Percentiles rank a stretch among this genome's conserved stretches.
Conservation (phyloP, 140 eudicot genomes). For the Erigeron philadelphicus region DNA sequence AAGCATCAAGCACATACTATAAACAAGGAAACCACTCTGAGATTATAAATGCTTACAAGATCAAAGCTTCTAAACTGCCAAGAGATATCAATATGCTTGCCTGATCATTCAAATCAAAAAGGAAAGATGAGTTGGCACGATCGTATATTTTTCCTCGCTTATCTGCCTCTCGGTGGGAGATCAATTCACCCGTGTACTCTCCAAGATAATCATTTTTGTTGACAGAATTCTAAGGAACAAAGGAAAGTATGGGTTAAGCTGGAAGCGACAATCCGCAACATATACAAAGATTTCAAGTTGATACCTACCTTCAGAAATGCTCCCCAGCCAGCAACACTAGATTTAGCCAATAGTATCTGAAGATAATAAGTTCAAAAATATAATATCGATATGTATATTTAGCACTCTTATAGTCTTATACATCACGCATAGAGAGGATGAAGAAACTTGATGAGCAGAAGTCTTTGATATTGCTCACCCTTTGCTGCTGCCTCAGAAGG, state of each 20-base stretch:
- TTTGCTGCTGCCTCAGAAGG: constrained; percentile 89
- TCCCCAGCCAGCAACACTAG: constrained; percentile 99
- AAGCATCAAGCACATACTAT: constrained; percentile 94
- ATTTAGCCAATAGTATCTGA: constrained; percentile 80
- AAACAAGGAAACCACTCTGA: constrained; percentile 16
- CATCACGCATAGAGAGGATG: neutral
- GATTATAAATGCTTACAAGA: constrained; percentile 24
- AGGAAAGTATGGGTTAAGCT: neutral
- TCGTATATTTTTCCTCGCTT: constrained; percentile 96
- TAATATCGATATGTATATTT: constrained; percentile 11
- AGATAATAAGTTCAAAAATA: constrained; percentile 14
- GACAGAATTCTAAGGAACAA: constrained; percentile 59
- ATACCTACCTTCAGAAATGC: constrained; percentile 81
- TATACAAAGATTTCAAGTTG: neutral
- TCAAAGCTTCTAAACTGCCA: neutral
- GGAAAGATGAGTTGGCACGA: constrained; percentile 83
- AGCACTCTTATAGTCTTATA: neutral
- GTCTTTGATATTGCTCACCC: constrained; percentile 41
- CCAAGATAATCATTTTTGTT: constrained; percentile 96
- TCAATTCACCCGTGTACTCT: constrained; percentile 96
- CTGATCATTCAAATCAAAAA: constrained; percentile 91
- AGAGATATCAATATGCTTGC: constrained; percentile 34
- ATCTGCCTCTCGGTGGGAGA: constrained; percentile 96
- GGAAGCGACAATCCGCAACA: constrained; percentile 13
- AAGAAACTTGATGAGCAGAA: neutral